Evolutionary conservation across 1,284 basidiomycete species (phyloP).

Genomic region (Takashimella koratensis): DNA sequence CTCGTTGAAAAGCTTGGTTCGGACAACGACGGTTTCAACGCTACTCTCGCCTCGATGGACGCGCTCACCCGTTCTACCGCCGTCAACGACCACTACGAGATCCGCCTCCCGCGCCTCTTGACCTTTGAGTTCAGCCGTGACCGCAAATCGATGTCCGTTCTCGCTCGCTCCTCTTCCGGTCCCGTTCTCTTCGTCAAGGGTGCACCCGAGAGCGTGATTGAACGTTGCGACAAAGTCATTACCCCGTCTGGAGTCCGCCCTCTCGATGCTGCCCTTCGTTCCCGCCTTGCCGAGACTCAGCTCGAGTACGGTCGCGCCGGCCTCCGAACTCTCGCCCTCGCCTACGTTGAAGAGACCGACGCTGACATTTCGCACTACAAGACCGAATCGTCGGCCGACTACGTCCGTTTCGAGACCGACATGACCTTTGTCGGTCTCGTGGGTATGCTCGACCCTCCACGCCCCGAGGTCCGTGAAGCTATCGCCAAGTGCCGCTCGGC

Average conservation of each 20-base stretch:
- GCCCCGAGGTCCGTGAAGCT: constrained; percentile 84
- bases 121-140: constrained; percentile 98
- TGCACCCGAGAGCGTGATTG: constrained; percentile 90
- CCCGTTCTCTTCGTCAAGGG: constrained; percentile 81
- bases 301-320: constrained; percentile 73
- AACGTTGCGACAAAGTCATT: constrained; percentile 73
- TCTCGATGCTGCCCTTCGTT: constrained; percentile 61
- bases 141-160: constrained; percentile 98
- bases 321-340: constrained; percentile 86
- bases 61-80: constrained; percentile 68
- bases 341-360: constrained; percentile 76
- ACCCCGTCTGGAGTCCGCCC: constrained; percentile 62
- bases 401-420: constrained; percentile 81
- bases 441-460: constrained; percentile 96
- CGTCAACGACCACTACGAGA: constrained; percentile 77
- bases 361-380: constrained; percentile 74
- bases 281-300: constrained; percentile 61
- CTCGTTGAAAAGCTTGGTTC: constrained; percentile 79
- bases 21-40: constrained; percentile 52
- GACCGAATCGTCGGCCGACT: constrained; percentile 71
- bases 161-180: constrained; percentile 63
- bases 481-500: constrained; percentile 87
- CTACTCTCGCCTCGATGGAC: constrained; percentile 58
- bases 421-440: constrained; percentile 93
- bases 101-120: constrained; percentile 68